phyloP scores from a whole-genome alignment of 768 basidiomycete species.

The Lenzites betulinus region DNA sequence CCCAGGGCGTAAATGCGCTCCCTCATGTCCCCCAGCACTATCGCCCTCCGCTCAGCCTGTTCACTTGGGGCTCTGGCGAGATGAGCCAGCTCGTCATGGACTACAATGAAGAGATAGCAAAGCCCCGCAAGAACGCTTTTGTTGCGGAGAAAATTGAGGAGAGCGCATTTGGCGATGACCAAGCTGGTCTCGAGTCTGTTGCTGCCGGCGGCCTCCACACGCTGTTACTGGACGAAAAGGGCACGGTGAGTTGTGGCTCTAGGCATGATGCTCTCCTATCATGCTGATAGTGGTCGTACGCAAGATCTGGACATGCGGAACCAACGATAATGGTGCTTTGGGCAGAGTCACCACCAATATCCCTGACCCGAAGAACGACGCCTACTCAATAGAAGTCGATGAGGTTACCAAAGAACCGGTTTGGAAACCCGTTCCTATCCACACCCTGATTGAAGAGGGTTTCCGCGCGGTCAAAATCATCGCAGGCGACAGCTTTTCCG shows the following conservation, averaged over 20 bases:
- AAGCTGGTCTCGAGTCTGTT: slow-evolving; percentile 80
- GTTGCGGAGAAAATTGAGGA: slow-evolving; percentile 73
- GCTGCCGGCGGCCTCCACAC: slow-evolving; percentile 89
- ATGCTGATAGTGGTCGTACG: background rate
- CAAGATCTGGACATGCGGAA: slow-evolving; percentile 83
- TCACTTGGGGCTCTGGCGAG: slow-evolving; percentile 90
- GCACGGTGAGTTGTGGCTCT: slow-evolving; percentile 62
- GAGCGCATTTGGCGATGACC: slow-evolving; percentile 66
- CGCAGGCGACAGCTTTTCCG: slow-evolving; percentile 87
- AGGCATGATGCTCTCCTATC: slow-evolving; percentile 6
- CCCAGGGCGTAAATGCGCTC: slow-evolving; percentile 47
- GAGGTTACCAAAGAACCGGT: slow-evolving; percentile 24
- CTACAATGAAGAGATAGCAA: slow-evolving; percentile 66
- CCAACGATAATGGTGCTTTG: slow-evolving; percentile 87
- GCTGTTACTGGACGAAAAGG: slow-evolving; percentile 85
- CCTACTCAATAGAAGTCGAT: slow-evolving; percentile 55
- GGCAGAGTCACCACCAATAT: slow-evolving; percentile 73
- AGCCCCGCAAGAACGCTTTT: slow-evolving; percentile 78
- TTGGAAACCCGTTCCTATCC: slow-evolving; percentile 49
- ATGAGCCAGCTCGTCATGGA: slow-evolving; percentile 94
- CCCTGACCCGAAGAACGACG: slow-evolving; percentile 59
- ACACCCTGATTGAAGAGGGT: slow-evolving; percentile 69
- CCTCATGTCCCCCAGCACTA: slow-evolving; percentile 56
- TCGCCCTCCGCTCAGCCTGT: slow-evolving; percentile 72
- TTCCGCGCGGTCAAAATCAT: slow-evolving; percentile 85